Percentiles rank a stretch among this genome's conserved stretches.
Conservation (phyloP, 2,329 filamentous ascomycete genomes). For the Diaporthe destruens region DNA sequence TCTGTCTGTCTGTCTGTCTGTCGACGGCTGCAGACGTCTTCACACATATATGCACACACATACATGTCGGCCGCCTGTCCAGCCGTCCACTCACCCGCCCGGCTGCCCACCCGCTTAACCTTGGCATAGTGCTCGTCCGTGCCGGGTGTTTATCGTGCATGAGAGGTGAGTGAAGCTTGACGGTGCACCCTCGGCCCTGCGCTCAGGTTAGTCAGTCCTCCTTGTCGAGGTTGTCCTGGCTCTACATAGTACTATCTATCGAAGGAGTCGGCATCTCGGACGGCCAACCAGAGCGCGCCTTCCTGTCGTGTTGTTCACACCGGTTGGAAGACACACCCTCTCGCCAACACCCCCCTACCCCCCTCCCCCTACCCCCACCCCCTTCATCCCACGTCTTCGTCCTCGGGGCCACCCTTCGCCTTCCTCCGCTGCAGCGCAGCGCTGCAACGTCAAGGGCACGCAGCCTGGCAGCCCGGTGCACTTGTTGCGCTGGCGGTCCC, state of each 20-base stretch:
- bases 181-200: slow-evolving; percentile 17
- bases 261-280: slow-evolving; percentile 14
- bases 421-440: too few relatives aligned
- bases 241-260: slow-evolving; percentile 27
- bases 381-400: slow-evolving; percentile 15
- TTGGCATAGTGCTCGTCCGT: slow-evolving; percentile 5
- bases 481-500: slow-evolving; percentile 13
- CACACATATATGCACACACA: neutral
- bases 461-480: neutral
- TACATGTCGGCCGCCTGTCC: neutral
- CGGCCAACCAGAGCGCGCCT: slow-evolving; percentile 22
- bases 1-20: too few relatives aligned
- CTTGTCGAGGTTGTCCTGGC: neutral
- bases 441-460: slow-evolving; percentile 22
- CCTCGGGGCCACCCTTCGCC: slow-evolving; percentile 12
- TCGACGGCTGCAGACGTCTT: neutral
- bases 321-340: neutral
- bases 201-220: slow-evolving; percentile 9
- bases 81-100: slow-evolving; percentile 7
- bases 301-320: slow-evolving; percentile 4
- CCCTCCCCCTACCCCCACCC: slow-evolving; percentile 1
- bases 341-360: neutral
- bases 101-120: neutral
- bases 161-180: slow-evolving; percentile 24
- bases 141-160: slow-evolving; percentile 31